Evolutionary conservation across 2,329 filamentous ascomycete species (phyloP), one percentile per base, ranked within the genome.

Genomic region (Exserohilum turcica): DNA sequence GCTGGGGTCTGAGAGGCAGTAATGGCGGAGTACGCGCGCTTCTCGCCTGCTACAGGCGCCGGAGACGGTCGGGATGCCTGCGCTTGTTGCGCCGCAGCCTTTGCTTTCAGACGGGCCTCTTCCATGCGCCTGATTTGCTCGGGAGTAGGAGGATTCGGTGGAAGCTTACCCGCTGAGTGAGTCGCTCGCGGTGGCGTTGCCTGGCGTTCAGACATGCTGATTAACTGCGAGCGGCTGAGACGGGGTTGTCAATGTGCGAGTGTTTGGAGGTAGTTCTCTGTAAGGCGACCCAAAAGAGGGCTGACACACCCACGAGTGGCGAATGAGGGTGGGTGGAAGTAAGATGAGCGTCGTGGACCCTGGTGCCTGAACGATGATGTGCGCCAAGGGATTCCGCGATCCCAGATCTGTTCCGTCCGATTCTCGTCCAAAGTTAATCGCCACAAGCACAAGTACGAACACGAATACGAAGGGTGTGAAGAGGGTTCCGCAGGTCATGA

Each of bases 31-130:
- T 87, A 84, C 0, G 86, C 79, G 16, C 92, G 88, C 72, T 97
- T 97, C 55, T 85, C 86, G 5, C 89, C 86, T 21, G 67, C 65
- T 38, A 38, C 73, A 73, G 54, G 69, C 56, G 52, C 63, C 54
- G 53, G 70, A 43, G 52, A 60, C 31, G 56, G 68, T 52, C 49
- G 68, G 33, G 51, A 56, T 42, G 57, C 55, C 53, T 68, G 64
- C 3, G 57, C 56, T 54, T 66, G 64, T 57, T 87, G 85, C 29
- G 87, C 86, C 53, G 84, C 83, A 67, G 92, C 92, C 81, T 97
- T 97, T 49, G 94, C 91, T 76, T 87, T 90, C 27, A 97, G 83
- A 16, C 93, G 86, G 65, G 87, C 92, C 73, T 93, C 86, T 84
- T 97, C 93, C 72, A 85, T 84, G 60, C 79, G 79, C 43, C 83